Conservation (phyloP, 2,329 filamentous ascomycete species). For the Pseudocercospora macadamiae region DNA sequence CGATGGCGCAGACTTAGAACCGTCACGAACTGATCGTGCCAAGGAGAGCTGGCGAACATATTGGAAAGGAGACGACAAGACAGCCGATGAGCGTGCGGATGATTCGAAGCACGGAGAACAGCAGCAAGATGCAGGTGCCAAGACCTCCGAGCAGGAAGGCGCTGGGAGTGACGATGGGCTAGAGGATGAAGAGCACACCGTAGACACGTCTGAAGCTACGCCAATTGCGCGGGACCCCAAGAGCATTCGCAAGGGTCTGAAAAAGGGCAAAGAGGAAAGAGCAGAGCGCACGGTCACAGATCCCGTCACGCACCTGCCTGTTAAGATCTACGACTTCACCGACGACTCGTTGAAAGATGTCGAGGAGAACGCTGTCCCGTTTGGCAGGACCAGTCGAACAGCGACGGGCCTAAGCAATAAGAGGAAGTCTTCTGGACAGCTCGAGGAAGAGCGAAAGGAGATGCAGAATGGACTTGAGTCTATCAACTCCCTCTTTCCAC, state of each 20-base stretch:
- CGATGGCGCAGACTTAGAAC: constrained; percentile 29
- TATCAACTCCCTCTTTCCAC: constrained; percentile 58
- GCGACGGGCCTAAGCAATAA: constrained; percentile 51
- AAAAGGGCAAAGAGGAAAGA: constrained; percentile 51
- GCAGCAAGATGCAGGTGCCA: constrained; percentile 14
- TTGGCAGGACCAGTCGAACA: constrained; percentile 45
- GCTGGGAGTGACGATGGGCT: constrained; percentile 25
- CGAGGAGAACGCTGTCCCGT: constrained; percentile 49
- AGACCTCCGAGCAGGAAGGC: constrained; percentile 17
- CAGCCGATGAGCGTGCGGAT: constrained; percentile 16
- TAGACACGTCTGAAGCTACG: constrained; percentile 50
- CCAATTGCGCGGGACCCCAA: constrained; percentile 46
- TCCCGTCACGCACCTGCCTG: constrained; percentile 70
- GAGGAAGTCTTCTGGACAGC: constrained; percentile 48
- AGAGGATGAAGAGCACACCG: constrained; percentile 29
- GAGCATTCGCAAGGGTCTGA: constrained; percentile 53
- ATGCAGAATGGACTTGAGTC: constrained; percentile 47
- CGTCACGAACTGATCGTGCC: constrained; percentile 40
- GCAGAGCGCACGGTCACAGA: constrained; percentile 67
- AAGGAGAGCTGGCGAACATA: constrained; percentile 34
- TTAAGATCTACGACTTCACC: constrained; percentile 70
- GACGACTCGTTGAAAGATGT: constrained; percentile 59
- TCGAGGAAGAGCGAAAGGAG: constrained; percentile 49
- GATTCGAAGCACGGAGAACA: constrained; percentile 7
- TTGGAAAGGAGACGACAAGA: constrained; percentile 27